Base-by-base conservation (phyloP, 129 eudicot genomes). In the Gnaphalium uliginosum region DNA sequence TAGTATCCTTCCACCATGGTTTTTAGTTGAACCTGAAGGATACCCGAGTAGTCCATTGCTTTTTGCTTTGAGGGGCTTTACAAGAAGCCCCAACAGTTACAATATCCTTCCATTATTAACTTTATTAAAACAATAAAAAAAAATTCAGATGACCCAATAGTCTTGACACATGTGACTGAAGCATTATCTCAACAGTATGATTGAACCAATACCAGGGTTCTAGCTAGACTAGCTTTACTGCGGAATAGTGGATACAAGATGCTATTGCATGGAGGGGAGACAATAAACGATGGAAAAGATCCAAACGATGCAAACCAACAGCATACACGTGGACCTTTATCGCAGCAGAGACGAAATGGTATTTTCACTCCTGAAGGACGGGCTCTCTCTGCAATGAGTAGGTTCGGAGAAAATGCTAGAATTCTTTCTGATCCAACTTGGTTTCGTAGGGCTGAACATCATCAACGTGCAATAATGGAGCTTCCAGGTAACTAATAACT, bases 201-300 rank as follows among this genome's bases (percentile, higher is more conserved):
- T 56, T 56, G 61, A 56, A 56, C 61, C 25, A 30, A 59, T 29
- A 61, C 54, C 88, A 93, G 98, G 90, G 89, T 82, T 53, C 77
- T 90, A 72, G 88, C 90, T 27, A 89, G 99, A 81, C 76, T 94
- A 66, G 97, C 97, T 57, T 72, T 91, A 67, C 76, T 94, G 67
- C 76, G 84, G 21, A 82, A 78, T 53, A 81, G 83, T 26, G 96
- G 99, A 65, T 94, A 94, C 83, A 91, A 87, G 77, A 89, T 91
- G 94, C 90, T 94, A 77, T 83, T 94, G 78, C 99, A 89, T 56
- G 97, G 97, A 74, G 96, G 97, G 30, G 97, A 94, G 85, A 85
- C 78, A 14, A 13, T 70, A 35, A 91, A 94, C 24, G 81, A 69
- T 4, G 87, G 74, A 14, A 81, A 83, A 35, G 73, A 35, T 77